Evolutionary conservation across 2,329 filamentous ascomycete species (phyloP).

Genomic region (Pseudogymnoascus sp.): DNA sequence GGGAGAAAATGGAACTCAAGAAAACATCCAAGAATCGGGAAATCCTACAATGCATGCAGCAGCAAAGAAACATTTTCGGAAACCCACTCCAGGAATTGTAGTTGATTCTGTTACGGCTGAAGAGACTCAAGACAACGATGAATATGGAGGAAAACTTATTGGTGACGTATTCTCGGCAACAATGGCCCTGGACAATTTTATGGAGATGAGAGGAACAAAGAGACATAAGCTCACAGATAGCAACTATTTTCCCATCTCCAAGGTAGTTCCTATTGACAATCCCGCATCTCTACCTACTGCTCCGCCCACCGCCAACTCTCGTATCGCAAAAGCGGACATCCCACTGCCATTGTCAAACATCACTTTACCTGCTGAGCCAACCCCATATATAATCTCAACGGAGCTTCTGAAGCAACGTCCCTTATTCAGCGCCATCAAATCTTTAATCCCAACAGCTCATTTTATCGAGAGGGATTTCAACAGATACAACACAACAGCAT

Average conservation of each 20-base stretch:
- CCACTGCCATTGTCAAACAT: constrained; percentile 18
- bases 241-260: constrained; percentile 21
- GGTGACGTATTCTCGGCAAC: constrained; percentile 33
- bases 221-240: constrained; percentile 24
- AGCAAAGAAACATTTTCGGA: neutral
- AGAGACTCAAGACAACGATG: no score
- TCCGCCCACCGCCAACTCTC: neutral
- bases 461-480: constrained; percentile 57
- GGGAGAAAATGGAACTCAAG: neutral
- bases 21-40: constrained; percentile 7
- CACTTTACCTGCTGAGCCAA: constrained; percentile 18
- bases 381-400: constrained; percentile 46
- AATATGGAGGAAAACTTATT: constrained; percentile 12
- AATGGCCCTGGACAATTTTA: constrained; percentile 42
- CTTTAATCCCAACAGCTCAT: constrained; percentile 40
- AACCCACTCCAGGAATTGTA: neutral
- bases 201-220: constrained; percentile 38
- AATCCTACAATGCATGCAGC: neutral
- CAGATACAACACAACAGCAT: constrained; percentile 30
- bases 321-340: neutral
- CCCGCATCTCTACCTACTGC: neutral
- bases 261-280: neutral
- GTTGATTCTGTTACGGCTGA: no score
- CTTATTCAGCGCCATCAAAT: constrained; percentile 45
- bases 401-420: constrained; percentile 36